Percentiles rank a stretch among this genome's conserved stretches.
phyloP scores from a whole-genome alignment of 2,329 filamentous ascomycete species.

The Epichloe bromicola region DNA sequence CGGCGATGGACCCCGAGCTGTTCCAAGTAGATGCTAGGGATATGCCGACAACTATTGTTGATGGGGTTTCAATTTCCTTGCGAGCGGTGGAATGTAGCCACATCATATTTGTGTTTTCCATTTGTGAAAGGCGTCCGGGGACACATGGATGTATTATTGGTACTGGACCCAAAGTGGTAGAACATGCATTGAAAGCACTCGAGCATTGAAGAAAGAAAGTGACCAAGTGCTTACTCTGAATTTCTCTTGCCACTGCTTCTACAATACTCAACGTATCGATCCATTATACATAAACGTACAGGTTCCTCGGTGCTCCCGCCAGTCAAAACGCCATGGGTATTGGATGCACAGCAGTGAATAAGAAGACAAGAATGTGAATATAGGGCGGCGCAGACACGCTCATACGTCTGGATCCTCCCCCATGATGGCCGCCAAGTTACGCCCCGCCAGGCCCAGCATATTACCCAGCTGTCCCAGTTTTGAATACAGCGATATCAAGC shows the following conservation, averaged over 20 bases:
- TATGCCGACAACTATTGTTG: background rate
- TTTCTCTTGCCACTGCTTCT: no score
- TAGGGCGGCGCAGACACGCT: background rate
- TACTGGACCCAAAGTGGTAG: background rate
- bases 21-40: background rate
- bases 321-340: slow-evolving; percentile 3
- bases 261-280: no score
- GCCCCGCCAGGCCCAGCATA: slow-evolving; percentile 54
- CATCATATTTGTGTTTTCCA: slow-evolving; percentile 3
- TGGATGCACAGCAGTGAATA: slow-evolving; percentile 6
- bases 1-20: no score
- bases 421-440: slow-evolving; percentile 68
- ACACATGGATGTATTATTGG: slow-evolving; percentile 3
- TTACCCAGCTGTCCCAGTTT: slow-evolving; percentile 71
- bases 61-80: background rate
- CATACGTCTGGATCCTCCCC: slow-evolving; percentile 34
- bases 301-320: no score
- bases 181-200: background rate
- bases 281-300: no score
- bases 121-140: slow-evolving; percentile 3
- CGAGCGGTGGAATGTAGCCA: background rate
- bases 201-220: slow-evolving; percentile 4
- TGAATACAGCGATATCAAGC: slow-evolving; percentile 66
- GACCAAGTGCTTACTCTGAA: background rate
- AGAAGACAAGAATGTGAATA: background rate